Evolutionary conservation across 495 filamentous ascomycete genomes (phyloP).

Genomic region (Penicillium herquei): DNA sequence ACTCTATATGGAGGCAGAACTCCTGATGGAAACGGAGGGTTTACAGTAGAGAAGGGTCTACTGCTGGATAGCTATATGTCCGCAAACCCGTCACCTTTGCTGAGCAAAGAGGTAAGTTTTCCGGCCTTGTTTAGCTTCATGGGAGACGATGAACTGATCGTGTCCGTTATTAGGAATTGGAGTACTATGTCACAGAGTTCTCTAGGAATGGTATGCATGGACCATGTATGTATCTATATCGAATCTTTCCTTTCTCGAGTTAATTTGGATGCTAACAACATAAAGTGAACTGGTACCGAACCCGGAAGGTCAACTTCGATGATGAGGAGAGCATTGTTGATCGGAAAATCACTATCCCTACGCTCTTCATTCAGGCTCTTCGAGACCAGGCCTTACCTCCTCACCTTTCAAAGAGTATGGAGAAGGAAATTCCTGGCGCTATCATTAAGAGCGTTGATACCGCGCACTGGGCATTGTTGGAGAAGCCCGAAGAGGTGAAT

Average conservation of each 20-base stretch:
- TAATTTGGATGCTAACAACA: not conserved
- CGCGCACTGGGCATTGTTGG: constrained; percentile 69
- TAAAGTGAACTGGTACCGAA: constrained; percentile 80
- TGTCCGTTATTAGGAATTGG: constrained; percentile 55
- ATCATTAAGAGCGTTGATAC: constrained; percentile 57
- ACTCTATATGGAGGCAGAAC: constrained; percentile 65
- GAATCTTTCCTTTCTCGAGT: no score
- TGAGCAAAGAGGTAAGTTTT: constrained; percentile 56
- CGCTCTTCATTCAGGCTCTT: constrained; percentile 71
- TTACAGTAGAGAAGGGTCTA: constrained; percentile 57
- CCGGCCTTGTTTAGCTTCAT: not conserved
- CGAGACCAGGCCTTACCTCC: constrained; percentile 68
- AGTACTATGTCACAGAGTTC: constrained; percentile 73
- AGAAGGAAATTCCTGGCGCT: constrained; percentile 58
- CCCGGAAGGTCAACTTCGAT: constrained; percentile 64
- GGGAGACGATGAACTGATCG: constrained; percentile 4
- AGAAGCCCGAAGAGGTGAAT: constrained; percentile 60
- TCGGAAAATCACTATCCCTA: constrained; percentile 61
- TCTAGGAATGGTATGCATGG: constrained; percentile 70
- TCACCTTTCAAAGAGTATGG: constrained; percentile 65
- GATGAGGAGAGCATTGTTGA: constrained; percentile 62
- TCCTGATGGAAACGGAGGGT: constrained; percentile 50
- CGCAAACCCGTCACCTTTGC: constrained; percentile 48
- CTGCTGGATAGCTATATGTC: constrained; percentile 50
- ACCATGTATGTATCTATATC: constrained; percentile 51